Conservation (phyloP, 345 rosid species). For the Populus nigra region DNA sequence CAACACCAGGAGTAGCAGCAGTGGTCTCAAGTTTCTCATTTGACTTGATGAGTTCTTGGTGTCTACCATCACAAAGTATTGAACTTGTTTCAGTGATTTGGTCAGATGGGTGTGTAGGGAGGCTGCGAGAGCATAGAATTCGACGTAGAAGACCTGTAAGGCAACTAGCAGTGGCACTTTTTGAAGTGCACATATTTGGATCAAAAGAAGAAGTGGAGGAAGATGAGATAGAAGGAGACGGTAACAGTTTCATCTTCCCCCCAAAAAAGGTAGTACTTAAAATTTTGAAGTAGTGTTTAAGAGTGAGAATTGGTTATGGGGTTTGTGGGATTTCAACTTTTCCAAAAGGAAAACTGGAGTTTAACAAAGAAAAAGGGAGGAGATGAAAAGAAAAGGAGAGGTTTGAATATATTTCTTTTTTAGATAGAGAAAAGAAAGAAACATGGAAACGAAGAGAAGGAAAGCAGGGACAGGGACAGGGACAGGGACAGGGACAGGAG, state of each 20-base stretch:
- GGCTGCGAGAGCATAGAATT: slow-evolving; percentile 51
- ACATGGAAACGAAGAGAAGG: neutral
- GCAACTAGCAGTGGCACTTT: slow-evolving; percentile 39
- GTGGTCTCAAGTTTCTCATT: slow-evolving; percentile 12
- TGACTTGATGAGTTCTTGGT: neutral
- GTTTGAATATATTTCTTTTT: slow-evolving; percentile 21
- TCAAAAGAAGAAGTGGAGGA: slow-evolving; percentile 27
- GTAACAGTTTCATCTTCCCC: slow-evolving; percentile 36
- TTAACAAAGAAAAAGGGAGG: neutral
- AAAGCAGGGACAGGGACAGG: no score
- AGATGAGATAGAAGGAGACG: slow-evolving; percentile 44
- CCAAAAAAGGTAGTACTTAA: neutral
- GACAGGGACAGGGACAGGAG: slow-evolving; percentile 9
- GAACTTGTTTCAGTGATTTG: slow-evolving; percentile 35
- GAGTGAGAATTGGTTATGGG: neutral
- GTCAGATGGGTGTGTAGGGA: slow-evolving; percentile 64
- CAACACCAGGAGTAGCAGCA: slow-evolving; percentile 44
- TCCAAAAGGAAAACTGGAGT: neutral
- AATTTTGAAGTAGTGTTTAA: neutral
- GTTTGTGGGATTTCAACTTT: slow-evolving; percentile 19
- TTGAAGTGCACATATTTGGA: slow-evolving; percentile 32
- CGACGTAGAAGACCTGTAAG: slow-evolving; percentile 50
- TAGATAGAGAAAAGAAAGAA: neutral
- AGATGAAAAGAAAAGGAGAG: neutral
- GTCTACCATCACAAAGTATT: slow-evolving; percentile 2